Percentiles rank a stretch among this genome's conserved stretches.
Evolutionary conservation across 1,284 basidiomycete species (phyloP).

Genomic region (Polyporus tsugae): DNA sequence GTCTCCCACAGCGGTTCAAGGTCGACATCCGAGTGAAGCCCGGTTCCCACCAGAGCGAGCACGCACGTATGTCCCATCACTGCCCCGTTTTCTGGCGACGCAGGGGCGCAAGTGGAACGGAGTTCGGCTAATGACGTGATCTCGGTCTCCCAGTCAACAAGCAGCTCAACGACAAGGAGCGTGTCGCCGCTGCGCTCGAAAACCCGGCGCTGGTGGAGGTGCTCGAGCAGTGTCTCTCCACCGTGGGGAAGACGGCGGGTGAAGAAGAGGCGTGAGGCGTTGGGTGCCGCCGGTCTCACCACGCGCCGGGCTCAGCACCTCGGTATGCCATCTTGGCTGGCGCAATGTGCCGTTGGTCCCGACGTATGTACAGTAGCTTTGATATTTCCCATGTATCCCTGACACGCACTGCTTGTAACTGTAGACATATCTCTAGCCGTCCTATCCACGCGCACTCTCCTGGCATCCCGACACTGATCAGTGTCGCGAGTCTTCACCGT

Average conservation of each 20-base stretch:
- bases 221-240: constrained; percentile 84
- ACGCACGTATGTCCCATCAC: constrained; percentile 65
- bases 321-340: not conserved
- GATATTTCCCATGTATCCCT: constrained; percentile 23
- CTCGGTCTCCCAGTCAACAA: constrained; percentile 81
- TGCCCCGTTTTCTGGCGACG: not conserved
- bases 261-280: constrained; percentile 17
- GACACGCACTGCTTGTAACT: constrained; percentile 23
- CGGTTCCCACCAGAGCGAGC: constrained; percentile 95
- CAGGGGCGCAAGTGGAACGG: not conserved
- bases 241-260: constrained; percentile 21
- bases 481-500: not conserved
- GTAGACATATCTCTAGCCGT: constrained; percentile 11
- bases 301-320: not conserved
- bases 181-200: constrained; percentile 96
- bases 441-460: not conserved
- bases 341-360: not conserved
- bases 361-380: constrained; percentile 17
- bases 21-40: constrained; percentile 94
- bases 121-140: not conserved
- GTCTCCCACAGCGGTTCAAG: constrained; percentile 93
- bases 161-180: constrained; percentile 98
- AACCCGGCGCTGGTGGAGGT: constrained; percentile 89
- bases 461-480: not conserved
- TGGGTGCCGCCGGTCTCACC: not conserved